Percentiles rank a stretch among this genome's conserved stretches.
Evolutionary conservation across 495 filamentous ascomycete species (phyloP).

Genomic region (Aspergillus bridgeri): DNA sequence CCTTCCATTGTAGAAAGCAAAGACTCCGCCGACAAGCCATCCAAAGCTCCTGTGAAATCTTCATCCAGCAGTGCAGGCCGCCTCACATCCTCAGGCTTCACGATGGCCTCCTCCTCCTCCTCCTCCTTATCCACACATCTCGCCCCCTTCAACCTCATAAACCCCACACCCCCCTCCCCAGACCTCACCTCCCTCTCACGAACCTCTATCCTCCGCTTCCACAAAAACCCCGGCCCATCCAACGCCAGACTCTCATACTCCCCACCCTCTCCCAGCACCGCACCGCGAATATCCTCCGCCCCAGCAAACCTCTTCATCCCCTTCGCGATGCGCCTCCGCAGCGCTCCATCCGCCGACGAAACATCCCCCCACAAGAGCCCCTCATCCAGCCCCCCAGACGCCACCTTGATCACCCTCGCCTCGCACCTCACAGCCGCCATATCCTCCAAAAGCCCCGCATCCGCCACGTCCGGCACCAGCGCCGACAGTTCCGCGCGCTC

Average conservation of each 20-base stretch:
- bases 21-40: constrained; percentile 15
- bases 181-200: constrained; percentile 49
- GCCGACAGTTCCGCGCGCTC: constrained; percentile 18
- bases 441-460: constrained; percentile 64
- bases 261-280: constrained; percentile 85
- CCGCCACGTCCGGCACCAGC: constrained; percentile 17
- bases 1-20: background rate
- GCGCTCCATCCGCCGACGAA: constrained; percentile 38
- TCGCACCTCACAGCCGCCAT: constrained; percentile 76
- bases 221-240: constrained; percentile 69
- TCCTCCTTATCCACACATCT: constrained; percentile 51
- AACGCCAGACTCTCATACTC: constrained; percentile 95
- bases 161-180: constrained; percentile 70
- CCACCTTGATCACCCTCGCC: constrained; percentile 88
- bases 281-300: constrained; percentile 53
- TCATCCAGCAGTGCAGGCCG: constrained; percentile 46
- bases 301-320: constrained; percentile 65
- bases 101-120: constrained; percentile 26
- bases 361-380: constrained; percentile 82
- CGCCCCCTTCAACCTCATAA: constrained; percentile 57
- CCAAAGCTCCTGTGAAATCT: constrained; percentile 32
- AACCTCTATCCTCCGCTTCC: constrained; percentile 68
- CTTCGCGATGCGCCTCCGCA: constrained; percentile 53
- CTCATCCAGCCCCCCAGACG: constrained; percentile 83
- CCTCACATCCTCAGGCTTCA: constrained; percentile 37